Conservation (phyloP, 768 basidiomycete genomes). For the Tricholoma terreum region DNA sequence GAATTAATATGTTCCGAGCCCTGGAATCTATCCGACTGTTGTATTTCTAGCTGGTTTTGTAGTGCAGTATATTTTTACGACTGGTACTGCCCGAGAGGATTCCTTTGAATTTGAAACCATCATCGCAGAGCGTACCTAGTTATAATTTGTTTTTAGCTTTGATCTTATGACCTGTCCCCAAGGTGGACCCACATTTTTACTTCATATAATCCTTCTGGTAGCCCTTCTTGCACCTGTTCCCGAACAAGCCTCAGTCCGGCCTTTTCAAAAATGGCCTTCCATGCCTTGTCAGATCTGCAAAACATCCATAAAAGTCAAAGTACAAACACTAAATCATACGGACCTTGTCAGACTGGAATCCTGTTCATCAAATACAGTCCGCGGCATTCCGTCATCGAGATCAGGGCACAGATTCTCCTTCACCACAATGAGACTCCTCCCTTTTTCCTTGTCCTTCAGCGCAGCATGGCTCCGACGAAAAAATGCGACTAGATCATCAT, state of each 20-base stretch:
- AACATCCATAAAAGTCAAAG: conserved; percentile 4
- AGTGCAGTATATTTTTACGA: background rate
- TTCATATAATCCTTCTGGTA: conserved; percentile 75
- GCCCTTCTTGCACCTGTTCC: conserved; percentile 78
- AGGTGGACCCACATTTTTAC: conserved; percentile 84
- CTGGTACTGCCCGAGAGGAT: background rate
- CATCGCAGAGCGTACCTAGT: conserved; percentile 59
- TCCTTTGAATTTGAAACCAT: conserved; percentile 2
- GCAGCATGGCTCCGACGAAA: conserved; percentile 61
- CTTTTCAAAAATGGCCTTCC: conserved; percentile 69
- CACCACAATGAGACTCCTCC: conserved; percentile 68
- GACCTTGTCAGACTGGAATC: conserved; percentile 92
- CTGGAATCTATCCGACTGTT: background rate
- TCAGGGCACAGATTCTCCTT: conserved; percentile 90
- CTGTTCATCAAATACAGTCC: conserved; percentile 69
- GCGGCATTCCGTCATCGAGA: conserved; percentile 41
- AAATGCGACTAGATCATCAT: conserved; percentile 75
- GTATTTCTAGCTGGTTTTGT: background rate
- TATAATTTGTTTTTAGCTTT: background rate
- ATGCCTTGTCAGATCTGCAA: conserved; percentile 76
- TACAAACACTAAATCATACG: background rate
- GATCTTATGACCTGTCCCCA: background rate
- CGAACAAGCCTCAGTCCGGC: conserved; percentile 72
- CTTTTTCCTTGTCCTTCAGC: conserved; percentile 43
- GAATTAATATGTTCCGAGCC: background rate